Evolutionary conservation across 177 flowering plant species (phyloP), one percentile per base, ranked within the genome.

Genomic region (Vitis hybrid): DNA sequence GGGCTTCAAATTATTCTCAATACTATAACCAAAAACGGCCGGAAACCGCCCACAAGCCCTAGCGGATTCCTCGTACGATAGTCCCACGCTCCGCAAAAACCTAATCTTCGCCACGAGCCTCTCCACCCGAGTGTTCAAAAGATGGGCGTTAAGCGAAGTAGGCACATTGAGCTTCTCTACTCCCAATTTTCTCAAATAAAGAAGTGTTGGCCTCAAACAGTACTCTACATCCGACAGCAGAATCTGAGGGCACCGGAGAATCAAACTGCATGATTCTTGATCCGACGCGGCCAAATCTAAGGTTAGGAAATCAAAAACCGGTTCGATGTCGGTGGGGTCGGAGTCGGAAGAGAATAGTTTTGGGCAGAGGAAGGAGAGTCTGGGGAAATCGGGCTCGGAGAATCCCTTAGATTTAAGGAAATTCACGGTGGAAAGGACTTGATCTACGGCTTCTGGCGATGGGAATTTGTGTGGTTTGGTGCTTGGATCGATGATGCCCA

Each of bases 341-440:
- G 79, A 60, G 57, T 57, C 56, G 19, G 80, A 57, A 49, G 83
- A 65, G 79, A 91, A 89, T 64, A 91, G 73, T 13, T 80, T 57
- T 9, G 89, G 91, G 79, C 74, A 74, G 21, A 72, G 73, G 69
- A 75, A 79, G 70, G 87, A 80, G 21, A 91, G 84, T 49, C 88
- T 70, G 6, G 80, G 75, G 69, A 89, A 78, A 17, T 87, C 86
- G 32, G 76, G 1, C 18, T 87, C 89, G n/a, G 81, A 64, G 14
- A 89, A 81, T 63, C 90, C 90, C 54, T 76, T 82, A 57, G 87
- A 87, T 70, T 84, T 87, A 75, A 91, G 80, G 82, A 70, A 85
- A 13, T 78, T 49, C 0, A 86, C 76, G 12, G 84, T 71, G 73
- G 80, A 56, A 67, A 89, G 78, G 74, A 87, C 65, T 18, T 69